Conservation (phyloP, 2,329 filamentous ascomycete species). For the Acrocalymma vagum region DNA sequence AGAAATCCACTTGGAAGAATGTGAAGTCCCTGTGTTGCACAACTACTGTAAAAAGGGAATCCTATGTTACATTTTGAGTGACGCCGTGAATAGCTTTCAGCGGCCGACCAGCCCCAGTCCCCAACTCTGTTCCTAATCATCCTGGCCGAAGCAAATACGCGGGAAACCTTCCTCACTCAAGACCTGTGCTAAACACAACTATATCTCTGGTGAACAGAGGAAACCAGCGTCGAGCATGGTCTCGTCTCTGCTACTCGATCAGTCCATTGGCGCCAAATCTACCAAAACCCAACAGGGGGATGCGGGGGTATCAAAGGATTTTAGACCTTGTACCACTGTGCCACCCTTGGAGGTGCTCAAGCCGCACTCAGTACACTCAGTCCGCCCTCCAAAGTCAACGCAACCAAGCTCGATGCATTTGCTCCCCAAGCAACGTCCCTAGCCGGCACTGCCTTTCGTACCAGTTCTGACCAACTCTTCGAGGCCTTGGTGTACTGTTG, state of each 20-base stretch:
- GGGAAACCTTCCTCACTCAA: too few relatives aligned
- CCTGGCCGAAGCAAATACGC: too few relatives aligned
- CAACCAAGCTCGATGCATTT: constrained; percentile 76
- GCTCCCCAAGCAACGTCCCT: constrained; percentile 80
- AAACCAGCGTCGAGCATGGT: too few relatives aligned
- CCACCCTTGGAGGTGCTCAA: too few relatives aligned
- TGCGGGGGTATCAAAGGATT: too few relatives aligned
- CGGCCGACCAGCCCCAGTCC: too few relatives aligned
- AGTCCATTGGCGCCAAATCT: too few relatives aligned
- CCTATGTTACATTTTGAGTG: constrained; percentile 32
- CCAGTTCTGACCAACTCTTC: constrained; percentile 89
- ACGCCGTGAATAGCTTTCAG: constrained; percentile 13
- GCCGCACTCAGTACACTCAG: constrained; percentile 74
- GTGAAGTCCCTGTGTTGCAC: constrained; percentile 19
- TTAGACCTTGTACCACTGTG: constrained; percentile 3
- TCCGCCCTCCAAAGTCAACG: constrained; percentile 77
- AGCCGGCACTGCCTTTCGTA: constrained; percentile 78
- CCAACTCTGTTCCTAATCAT: too few relatives aligned
- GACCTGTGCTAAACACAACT: too few relatives aligned
- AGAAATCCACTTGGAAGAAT: constrained; percentile 13
- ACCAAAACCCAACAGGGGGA: too few relatives aligned
- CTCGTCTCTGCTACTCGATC: too few relatives aligned
- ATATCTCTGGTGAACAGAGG: too few relatives aligned
- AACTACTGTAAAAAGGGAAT: constrained; percentile 15
- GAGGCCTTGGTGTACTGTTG: constrained; percentile 87